Percentiles rank a stretch among this genome's conserved stretches.
Evolutionary conservation across 768 basidiomycete species (phyloP).

Genomic region (Megacollybia marginata): DNA sequence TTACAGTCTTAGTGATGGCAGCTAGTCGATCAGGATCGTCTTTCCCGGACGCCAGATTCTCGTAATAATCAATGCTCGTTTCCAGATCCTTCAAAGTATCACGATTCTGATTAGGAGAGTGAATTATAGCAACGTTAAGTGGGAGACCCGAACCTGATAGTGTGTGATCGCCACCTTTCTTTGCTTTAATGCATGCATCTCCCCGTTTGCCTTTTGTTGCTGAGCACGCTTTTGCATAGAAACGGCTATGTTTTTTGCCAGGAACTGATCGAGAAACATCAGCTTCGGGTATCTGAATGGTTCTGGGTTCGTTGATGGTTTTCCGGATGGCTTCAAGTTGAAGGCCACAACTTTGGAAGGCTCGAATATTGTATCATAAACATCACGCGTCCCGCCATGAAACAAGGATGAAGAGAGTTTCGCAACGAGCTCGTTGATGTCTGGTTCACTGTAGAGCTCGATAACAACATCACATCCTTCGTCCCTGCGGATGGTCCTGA

Average conservation of each 20-base stretch:
- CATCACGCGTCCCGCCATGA: not conserved
- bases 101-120: constrained; percentile 34
- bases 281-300: constrained; percentile 55
- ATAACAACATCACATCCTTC: constrained; percentile 35
- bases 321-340: constrained; percentile 24
- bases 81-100: constrained; percentile 59
- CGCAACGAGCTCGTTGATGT: constrained; percentile 50
- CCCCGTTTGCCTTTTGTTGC: constrained; percentile 35
- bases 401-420: constrained; percentile 37
- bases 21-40: constrained; percentile 39
- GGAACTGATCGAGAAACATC: constrained; percentile 68
- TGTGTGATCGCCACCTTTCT: constrained; percentile 40
- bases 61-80: constrained; percentile 63
- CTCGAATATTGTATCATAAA: constrained; percentile 52
- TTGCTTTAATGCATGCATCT: constrained; percentile 39
- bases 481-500: not conserved
- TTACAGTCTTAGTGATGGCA: constrained; percentile 33
- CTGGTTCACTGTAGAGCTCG: constrained; percentile 33
- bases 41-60: constrained; percentile 48
- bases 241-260: constrained; percentile 48
- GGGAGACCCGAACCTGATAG: constrained; percentile 41
- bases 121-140: not conserved
- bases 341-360: constrained; percentile 63
- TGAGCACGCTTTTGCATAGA: constrained; percentile 27
- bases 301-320: constrained; percentile 19